Evolutionary conservation across 1,139 yeast species (phyloP), one percentile per base, ranked within the genome.

Genomic region (Magnusiomyces suaveolens): DNA sequence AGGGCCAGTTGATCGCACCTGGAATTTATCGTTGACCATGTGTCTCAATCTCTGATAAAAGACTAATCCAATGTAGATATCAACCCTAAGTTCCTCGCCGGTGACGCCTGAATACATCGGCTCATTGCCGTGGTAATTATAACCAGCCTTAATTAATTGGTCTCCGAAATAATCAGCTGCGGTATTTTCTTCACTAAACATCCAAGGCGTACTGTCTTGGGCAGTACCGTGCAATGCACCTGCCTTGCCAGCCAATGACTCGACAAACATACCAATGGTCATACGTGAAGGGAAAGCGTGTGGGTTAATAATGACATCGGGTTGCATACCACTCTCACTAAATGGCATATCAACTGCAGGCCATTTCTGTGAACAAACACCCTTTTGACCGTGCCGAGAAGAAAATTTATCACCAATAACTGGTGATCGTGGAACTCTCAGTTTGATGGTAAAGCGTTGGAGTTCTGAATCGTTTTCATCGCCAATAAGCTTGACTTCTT

Each of bases 261-360:
- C 99, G 52, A 92, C 97, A 74, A 92, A 92, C 98, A 92, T 92
- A 75, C 98, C 99, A 72, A 92, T 92, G 25, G 99, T 92, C 99
- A 92, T 92, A 78, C 98, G 95, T 54, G 97, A 90, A 63, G 98
- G 98, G 83, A 92, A 92, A 74, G 97, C 98, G 68, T 92, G 98
- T 1, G 98, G 98, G 67, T 92, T 92, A 96, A 92, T 92, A 66
- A 92, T 92, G 62, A 92, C 89, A 72, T 92, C 98, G 0, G 98
- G 98, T 2, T 81, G 75, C 49, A 90, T 80, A 64, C 97, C 97
- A 58, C 82, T 79, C 63, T 90, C 97, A 66, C 84, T 87, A 90
- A 92, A 92, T 57, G 99, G 99, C 96, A 92, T 84, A 69, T 92
- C 98, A 60, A 87, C 77, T 53, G 88, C 84, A 26, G 97, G 98